These are phyloP conservation scores for Sisymbrium altissimum DNA, from an alignment of 345 rosid species.

Conservation along the genomic window DNA sequence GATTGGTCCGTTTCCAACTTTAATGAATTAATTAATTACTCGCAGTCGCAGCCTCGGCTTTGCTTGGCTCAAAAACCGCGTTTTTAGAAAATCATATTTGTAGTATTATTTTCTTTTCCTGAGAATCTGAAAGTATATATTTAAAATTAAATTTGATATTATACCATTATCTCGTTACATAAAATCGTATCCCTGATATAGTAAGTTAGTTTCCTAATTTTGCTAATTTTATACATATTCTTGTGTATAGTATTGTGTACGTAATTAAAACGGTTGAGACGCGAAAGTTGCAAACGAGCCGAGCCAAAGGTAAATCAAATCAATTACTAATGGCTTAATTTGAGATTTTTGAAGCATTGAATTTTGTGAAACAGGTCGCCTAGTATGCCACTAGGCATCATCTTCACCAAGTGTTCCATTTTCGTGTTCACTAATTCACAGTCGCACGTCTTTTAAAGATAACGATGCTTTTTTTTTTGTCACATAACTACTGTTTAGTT, in stretches of 20 bases:
- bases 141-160: not conserved
- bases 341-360: not conserved
- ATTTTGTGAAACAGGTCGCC: not conserved
- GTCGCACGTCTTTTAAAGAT: conserved; percentile 21
- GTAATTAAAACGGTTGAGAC: not conserved
- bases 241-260: not conserved
- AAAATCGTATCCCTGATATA: not conserved
- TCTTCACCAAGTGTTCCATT: conserved; percentile 17
- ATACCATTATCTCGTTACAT: not conserved
- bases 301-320: not conserved
- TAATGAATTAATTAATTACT: conserved; percentile 8
- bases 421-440: not conserved
- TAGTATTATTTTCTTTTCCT: not conserved
- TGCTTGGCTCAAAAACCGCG: conserved; percentile 8
- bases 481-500: not conserved
- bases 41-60: not conserved
- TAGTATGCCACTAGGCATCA: conserved; percentile 19
- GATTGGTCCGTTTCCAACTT: not conserved
- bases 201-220: not conserved
- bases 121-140: not conserved
- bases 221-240: not conserved
- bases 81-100: not conserved
- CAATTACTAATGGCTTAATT: not conserved
- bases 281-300: not conserved
- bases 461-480: not conserved